Percentiles rank a stretch among this genome's conserved stretches.
These are phyloP conservation scores for Oenanthe sinensis DNA, from an alignment of 129 eudicot species.

Conservation along the genomic window DNA sequence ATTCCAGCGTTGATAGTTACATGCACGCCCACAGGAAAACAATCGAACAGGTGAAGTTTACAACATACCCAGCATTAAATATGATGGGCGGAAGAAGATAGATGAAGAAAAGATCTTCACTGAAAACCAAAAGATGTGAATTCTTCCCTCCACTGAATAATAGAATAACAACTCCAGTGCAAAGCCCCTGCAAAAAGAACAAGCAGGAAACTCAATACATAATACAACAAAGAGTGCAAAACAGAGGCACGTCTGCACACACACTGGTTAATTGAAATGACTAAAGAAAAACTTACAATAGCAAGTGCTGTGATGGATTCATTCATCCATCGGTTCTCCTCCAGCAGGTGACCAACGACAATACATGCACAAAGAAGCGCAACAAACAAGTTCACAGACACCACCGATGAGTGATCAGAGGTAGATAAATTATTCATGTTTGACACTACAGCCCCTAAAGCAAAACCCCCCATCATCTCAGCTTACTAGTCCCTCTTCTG, in stretches of 20 bases:
- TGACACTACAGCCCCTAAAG: not conserved
- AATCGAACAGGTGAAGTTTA: not conserved
- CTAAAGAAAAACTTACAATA: not conserved
- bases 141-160: constrained; percentile 19
- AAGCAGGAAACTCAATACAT: not conserved
- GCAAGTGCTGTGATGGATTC: constrained; percentile 27
- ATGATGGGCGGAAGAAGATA: constrained; percentile 26
- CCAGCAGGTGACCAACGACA: constrained; percentile 28
- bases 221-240: not conserved
- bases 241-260: not conserved
- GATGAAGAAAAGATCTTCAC: constrained; percentile 30
- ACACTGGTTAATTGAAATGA: not conserved
- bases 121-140: constrained; percentile 23
- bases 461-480: constrained; percentile 7
- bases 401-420: constrained; percentile 2
- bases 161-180: constrained; percentile 18
- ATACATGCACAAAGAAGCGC: constrained; percentile 25
- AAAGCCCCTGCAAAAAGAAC: constrained; percentile 10
- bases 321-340: constrained; percentile 25
- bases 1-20: not conserved
- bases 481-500: not conserved
- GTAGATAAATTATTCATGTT: constrained; percentile 2
- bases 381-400: constrained; percentile 14
- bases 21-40: not conserved
- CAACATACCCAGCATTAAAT: constrained; percentile 25